Evolutionary conservation across 2,329 filamentous ascomycete species (phyloP), one percentile per base, ranked within the genome.

Genomic region (Cryphonectria radicalis): DNA sequence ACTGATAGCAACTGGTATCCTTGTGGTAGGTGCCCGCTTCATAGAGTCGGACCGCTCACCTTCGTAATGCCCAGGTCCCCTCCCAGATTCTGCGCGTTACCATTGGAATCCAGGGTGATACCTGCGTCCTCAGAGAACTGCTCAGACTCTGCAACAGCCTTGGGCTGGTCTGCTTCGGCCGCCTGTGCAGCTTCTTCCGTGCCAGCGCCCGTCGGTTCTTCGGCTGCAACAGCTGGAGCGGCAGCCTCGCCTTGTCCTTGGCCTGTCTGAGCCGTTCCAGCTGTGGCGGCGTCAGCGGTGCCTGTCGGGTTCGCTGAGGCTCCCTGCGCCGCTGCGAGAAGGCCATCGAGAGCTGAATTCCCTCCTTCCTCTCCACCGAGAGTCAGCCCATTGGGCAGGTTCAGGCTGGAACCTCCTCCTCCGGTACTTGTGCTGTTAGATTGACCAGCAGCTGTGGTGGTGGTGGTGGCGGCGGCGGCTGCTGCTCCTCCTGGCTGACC

Each of bases 41-140:
- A 8, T 11, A 10, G n/a, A 4, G 8, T 40, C 37, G 3, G 17
- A 53, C 10, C 22, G 17, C 42, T 50, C 53, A 66, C 70, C 63
- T 71, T 46, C n/a, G 71, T 73, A 42, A 73, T 73, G 11, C 71
- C 71, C 28, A 71, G 57, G 50, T 73, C 65, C 28, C 71, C 71
- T 63, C 71, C 71, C 8, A 73, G 35, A 63, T 73, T 73, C 63
- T 71, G 63, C 4, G 66, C 50, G 32, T 68, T 50, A 14, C 71
- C 71, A 46, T 71, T 67, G 19, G 69, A 66, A 5, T 70, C 71
- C 2, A 73, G 14, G 6, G 69, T 65, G 53, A 73, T 73, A 19
- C 71, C 71, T 8, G 71, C 69, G n/a, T 73, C 57, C 57, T 73
- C 71, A 43, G 68, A 71, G 57, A 73, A 73, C 63, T 73, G 71